These are phyloP conservation scores for Sporothrix globosa DNA, from an alignment of 2,329 filamentous ascomycete species.

Conservation along the genomic window DNA sequence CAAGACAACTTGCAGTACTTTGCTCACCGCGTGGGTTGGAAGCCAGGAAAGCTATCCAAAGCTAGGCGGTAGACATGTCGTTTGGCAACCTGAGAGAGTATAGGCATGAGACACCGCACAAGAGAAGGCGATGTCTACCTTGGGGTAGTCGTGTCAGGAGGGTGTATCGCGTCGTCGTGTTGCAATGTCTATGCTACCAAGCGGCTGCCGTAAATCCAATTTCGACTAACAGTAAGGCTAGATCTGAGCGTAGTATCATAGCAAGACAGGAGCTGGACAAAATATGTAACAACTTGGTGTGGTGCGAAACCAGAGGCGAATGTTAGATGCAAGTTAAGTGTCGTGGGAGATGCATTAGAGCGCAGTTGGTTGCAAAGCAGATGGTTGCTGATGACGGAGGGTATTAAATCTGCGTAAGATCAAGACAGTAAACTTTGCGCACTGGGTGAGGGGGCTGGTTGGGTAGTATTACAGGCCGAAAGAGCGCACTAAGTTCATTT, in stretches of 20 bases:
- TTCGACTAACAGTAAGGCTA: not conserved
- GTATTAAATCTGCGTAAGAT: too few species aligned
- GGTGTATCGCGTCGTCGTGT: not conserved
- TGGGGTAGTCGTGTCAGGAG: not conserved
- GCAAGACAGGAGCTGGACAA: too few species aligned
- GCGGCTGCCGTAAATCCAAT: not conserved
- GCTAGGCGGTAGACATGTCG: constrained; percentile 16
- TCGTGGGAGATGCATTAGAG: too few species aligned
- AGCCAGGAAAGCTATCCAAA: not conserved
- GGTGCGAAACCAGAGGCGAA: too few species aligned
- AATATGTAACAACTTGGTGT: too few species aligned
- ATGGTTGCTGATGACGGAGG: too few species aligned
- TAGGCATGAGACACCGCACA: constrained; percentile 4
- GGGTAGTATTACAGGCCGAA: not conserved
- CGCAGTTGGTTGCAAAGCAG: too few species aligned
- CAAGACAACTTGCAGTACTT: not conserved
- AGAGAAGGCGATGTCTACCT: not conserved
- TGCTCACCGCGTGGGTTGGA: not conserved
- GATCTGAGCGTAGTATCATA: too few species aligned
- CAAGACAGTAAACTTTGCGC: not conserved
- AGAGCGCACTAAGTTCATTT: not conserved
- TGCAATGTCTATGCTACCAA: not conserved
- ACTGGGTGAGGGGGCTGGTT: not conserved
- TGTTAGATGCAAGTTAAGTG: too few species aligned
- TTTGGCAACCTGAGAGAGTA: not conserved